Conservation (phyloP, 805 yeast genomes). For the Lachancea cidri region DNA sequence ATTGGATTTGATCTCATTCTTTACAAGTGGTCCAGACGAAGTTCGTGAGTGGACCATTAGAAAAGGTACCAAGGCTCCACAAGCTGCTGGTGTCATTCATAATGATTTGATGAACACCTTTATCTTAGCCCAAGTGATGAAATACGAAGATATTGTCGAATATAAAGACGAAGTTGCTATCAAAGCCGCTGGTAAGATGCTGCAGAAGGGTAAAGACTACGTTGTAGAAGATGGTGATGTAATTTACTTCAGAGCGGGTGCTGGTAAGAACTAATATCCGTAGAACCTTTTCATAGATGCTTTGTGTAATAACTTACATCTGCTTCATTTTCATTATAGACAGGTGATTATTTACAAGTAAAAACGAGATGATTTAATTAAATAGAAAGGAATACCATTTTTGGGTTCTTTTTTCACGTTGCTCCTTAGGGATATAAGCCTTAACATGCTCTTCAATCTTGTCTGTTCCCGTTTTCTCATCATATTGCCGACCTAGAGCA, state of each 20-base stretch:
- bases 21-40: constrained; percentile 94
- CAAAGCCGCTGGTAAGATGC: constrained; percentile 82
- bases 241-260: constrained; percentile 89
- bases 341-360: constrained; percentile 6
- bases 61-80: constrained; percentile 90
- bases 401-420: constrained; percentile 58
- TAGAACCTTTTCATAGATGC: background rate
- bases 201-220: constrained; percentile 91
- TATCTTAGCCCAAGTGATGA: constrained; percentile 88
- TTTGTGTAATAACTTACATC: background rate
- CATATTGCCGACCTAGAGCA: constrained; percentile 88
- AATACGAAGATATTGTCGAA: constrained; percentile 73
- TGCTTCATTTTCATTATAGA: background rate
- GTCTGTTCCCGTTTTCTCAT: constrained; percentile 68
- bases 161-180: constrained; percentile 76
- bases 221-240: constrained; percentile 94
- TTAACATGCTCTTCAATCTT: constrained; percentile 72
- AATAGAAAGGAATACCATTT: constrained; percentile 46
- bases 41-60: constrained; percentile 98
- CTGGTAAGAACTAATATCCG: constrained; percentile 60
- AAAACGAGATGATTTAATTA: constrained; percentile 7
- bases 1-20: constrained; percentile 83
- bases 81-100: constrained; percentile 97
- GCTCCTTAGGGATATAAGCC: constrained; percentile 67
- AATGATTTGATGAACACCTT: constrained; percentile 93